These are phyloP conservation scores for Castanospermum australe DNA, from an alignment of 306 rosid genomes.

Conservation along the genomic window DNA sequence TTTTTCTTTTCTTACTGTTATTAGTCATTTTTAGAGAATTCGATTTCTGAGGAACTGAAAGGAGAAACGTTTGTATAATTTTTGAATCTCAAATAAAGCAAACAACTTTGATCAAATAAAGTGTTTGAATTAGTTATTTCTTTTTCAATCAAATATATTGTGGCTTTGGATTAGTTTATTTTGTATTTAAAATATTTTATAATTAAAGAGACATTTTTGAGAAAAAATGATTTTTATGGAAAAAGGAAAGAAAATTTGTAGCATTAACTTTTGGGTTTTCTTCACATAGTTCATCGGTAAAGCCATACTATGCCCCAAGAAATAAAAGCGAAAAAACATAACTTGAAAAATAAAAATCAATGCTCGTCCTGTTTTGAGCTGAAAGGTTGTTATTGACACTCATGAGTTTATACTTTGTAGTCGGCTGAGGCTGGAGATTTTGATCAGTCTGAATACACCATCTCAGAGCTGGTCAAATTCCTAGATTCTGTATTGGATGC, in stretches of 20 bases:
- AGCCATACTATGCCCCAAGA: neutral
- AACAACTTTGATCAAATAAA: neutral
- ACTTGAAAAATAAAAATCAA: neutral
- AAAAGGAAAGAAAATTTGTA: no score
- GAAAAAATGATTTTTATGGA: no score
- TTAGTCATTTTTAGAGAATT: neutral
- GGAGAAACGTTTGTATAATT: neutral
- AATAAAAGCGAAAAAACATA: neutral
- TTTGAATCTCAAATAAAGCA: neutral
- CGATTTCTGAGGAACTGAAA: neutral
- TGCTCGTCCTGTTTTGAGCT: neutral
- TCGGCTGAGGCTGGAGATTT: conserved; percentile 45
- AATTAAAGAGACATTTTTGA: no score
- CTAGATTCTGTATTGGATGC: conserved; percentile 59
- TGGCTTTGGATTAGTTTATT: no score
- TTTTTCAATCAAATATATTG: no score
- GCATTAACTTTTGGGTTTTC: neutral
- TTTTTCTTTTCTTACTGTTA: neutral
- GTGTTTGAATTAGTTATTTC: no score
- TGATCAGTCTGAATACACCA: conserved; percentile 36
- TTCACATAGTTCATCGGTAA: neutral
- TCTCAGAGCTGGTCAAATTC: conserved; percentile 50
- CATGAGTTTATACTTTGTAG: conserved; percentile 35
- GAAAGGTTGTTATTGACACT: neutral
- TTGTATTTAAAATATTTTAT: no score